Evolutionary conservation across 2,329 filamentous ascomycete genomes (phyloP).

Genomic region (Podosphaera fusca): DNA sequence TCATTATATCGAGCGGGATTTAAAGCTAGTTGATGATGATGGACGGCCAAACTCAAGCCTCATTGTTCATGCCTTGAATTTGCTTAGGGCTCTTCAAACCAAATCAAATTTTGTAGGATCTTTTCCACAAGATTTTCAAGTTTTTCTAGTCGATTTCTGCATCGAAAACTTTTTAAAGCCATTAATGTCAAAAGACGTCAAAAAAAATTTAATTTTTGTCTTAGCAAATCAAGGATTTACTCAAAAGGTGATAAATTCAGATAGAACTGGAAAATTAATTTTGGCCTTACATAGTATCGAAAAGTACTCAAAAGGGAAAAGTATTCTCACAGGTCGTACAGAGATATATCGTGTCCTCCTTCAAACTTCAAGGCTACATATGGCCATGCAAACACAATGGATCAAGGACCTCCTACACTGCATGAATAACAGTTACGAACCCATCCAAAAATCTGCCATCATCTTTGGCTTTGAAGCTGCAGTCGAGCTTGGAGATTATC

Average conservation of each 20-base stretch:
- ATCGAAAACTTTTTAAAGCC: conserved; percentile 50
- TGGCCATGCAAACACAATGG: conserved; percentile 57
- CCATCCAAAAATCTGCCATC: conserved; percentile 55
- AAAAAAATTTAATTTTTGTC: conserved; percentile 59
- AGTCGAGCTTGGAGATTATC: conserved; percentile 44
- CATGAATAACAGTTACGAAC: conserved; percentile 55
- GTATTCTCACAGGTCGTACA: conserved; percentile 54
- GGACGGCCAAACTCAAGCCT: conserved; percentile 43
- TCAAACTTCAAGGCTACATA: conserved; percentile 43
- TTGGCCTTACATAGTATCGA: conserved; percentile 49
- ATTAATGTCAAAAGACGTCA: conserved; percentile 48
- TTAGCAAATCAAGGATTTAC: conserved; percentile 62
- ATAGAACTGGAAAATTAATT: conserved; percentile 49
- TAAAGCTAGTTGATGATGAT: conserved; percentile 35
- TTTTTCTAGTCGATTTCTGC: conserved; percentile 60
- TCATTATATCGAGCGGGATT: conserved; percentile 66
- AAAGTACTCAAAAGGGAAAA: conserved; percentile 53
- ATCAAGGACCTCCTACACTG: conserved; percentile 60
- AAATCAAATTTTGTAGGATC: conserved; percentile 46
- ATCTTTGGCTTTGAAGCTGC: conserved; percentile 49
- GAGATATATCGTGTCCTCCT: conserved; percentile 59
- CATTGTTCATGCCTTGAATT: conserved; percentile 51
- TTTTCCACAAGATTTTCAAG: conserved; percentile 55
- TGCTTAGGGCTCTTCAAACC: conserved; percentile 57
- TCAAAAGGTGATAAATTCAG: conserved; percentile 45